phyloP scores from a whole-genome alignment of 1,139 yeast genomes.

The Kodamaea derodonti region DNA sequence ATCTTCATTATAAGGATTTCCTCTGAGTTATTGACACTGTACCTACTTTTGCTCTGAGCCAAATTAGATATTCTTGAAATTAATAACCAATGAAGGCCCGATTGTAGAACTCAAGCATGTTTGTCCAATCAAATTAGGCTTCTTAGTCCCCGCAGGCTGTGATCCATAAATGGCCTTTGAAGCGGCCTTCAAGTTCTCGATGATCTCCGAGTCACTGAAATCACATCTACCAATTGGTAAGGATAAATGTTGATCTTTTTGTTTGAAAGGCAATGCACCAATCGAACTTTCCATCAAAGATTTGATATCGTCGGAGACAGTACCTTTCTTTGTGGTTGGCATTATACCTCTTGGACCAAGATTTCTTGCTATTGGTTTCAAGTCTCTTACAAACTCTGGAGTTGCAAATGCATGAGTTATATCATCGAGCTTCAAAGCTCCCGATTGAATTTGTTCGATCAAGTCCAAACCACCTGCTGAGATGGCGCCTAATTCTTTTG shows the following conservation, averaged over 20 bases:
- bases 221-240: conserved; percentile 76
- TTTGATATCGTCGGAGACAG: conserved; percentile 68
- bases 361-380: conserved; percentile 66
- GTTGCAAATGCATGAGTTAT: conserved; percentile 84
- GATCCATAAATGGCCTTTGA: conserved; percentile 61
- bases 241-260: conserved; percentile 56
- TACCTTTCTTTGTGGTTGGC: conserved; percentile 85
- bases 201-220: conserved; percentile 73
- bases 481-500: conserved; percentile 56
- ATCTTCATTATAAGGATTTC: no score
- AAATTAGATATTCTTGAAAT: conserved; percentile 27
- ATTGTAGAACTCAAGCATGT: conserved; percentile 66
- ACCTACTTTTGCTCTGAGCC: no score
- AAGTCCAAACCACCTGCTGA: conserved; percentile 72
- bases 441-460: conserved; percentile 58
- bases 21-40: no score
- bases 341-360: conserved; percentile 88
- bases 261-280: conserved; percentile 73
- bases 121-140: conserved; percentile 68
- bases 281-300: conserved; percentile 50
- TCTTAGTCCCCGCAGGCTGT: conserved; percentile 56
- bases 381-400: conserved; percentile 64
- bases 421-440: conserved; percentile 46
- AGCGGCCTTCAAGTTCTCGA: conserved; percentile 69
- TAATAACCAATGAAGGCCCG: conserved; percentile 79